phyloP scores from a whole-genome alignment of 768 basidiomycete genomes.

The Clavaria fumosa region DNA sequence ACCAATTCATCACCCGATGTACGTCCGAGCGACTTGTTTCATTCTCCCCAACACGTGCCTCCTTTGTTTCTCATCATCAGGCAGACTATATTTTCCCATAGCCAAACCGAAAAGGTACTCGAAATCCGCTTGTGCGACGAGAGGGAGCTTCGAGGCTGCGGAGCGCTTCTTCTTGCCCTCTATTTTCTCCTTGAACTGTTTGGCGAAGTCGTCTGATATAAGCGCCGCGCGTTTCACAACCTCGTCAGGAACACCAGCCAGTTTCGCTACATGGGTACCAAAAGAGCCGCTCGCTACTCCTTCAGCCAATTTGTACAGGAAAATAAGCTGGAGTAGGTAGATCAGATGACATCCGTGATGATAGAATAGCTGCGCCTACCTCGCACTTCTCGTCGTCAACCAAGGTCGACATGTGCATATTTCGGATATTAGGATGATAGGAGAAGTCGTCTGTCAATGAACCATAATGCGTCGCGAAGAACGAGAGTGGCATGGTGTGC shows the following conservation, averaged over 20 bases:
- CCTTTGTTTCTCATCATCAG: constrained; percentile 36
- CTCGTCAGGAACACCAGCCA: constrained; percentile 77
- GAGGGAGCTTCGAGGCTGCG: constrained; percentile 47
- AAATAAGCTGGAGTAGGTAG: constrained; percentile 47
- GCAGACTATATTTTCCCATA: constrained; percentile 34
- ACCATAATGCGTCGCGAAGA: constrained; percentile 98
- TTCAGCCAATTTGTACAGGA: constrained; percentile 86
- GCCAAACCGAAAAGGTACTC: constrained; percentile 57
- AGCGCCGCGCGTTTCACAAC: constrained; percentile 83
- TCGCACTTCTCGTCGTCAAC: constrained; percentile 87
- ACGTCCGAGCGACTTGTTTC: constrained; percentile 21
- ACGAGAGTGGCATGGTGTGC: constrained; percentile 77
- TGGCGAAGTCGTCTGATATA: constrained; percentile 75
- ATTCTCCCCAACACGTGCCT: constrained; percentile 39
- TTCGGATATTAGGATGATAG: constrained; percentile 83
- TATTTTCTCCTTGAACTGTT: constrained; percentile 72
- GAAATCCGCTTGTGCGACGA: constrained; percentile 83
- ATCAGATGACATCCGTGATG: not conserved
- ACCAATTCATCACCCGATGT: constrained; percentile 2
- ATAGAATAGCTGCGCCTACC: constrained; percentile 26
- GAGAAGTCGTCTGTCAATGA: constrained; percentile 88
- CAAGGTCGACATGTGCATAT: constrained; percentile 91
- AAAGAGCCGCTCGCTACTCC: constrained; percentile 83
- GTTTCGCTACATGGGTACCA: constrained; percentile 86
- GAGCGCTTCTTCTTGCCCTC: constrained; percentile 43